Percentiles rank a stretch among this genome's conserved stretches.
phyloP scores from a whole-genome alignment of 2,329 filamentous ascomycete species.

The Phyllosticta paracitricarpa region DNA sequence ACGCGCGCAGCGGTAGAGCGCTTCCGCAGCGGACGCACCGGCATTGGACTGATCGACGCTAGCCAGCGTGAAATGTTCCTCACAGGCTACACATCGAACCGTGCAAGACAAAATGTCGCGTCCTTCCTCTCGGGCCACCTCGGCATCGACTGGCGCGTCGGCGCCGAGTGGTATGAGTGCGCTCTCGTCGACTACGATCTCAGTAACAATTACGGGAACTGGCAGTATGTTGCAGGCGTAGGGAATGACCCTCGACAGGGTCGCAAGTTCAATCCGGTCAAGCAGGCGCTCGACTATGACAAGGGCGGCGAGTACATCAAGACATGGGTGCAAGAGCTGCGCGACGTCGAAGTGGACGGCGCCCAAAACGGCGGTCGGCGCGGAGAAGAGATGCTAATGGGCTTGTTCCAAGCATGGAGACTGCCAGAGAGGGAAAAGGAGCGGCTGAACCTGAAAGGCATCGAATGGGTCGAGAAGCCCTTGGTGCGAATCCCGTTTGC shows the following conservation, averaged over 20 bases:
- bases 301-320: slow-evolving; percentile 57
- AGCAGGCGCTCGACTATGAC: slow-evolving; percentile 72
- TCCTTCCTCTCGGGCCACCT: slow-evolving; percentile 65
- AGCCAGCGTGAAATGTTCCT: slow-evolving; percentile 63
- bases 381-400: slow-evolving; percentile 33
- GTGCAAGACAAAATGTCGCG: slow-evolving; percentile 66
- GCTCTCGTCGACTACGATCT: slow-evolving; percentile 68
- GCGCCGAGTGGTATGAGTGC: slow-evolving; percentile 74
- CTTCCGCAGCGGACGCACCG: slow-evolving; percentile 58
- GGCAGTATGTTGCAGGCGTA: slow-evolving; percentile 72
- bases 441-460: slow-evolving; percentile 44
- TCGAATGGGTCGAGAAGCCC: slow-evolving; percentile 58
- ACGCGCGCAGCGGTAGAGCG: slow-evolving; percentile 40
- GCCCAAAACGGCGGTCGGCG: slow-evolving; percentile 14
- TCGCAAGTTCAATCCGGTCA: slow-evolving; percentile 72
- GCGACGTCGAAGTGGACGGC: slow-evolving; percentile 36
- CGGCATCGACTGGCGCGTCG: slow-evolving; percentile 67
- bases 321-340: slow-evolving; percentile 63
- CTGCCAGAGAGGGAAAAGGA: slow-evolving; percentile 49
- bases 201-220: slow-evolving; percentile 69
- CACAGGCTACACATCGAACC: slow-evolving; percentile 70
- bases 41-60: slow-evolving; percentile 68
- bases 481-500: slow-evolving; percentile 56
- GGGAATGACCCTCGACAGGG: slow-evolving; percentile 67
- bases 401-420: slow-evolving; percentile 64